phyloP scores from a whole-genome alignment of 129 eudicot species.

The Mikania micrantha region DNA sequence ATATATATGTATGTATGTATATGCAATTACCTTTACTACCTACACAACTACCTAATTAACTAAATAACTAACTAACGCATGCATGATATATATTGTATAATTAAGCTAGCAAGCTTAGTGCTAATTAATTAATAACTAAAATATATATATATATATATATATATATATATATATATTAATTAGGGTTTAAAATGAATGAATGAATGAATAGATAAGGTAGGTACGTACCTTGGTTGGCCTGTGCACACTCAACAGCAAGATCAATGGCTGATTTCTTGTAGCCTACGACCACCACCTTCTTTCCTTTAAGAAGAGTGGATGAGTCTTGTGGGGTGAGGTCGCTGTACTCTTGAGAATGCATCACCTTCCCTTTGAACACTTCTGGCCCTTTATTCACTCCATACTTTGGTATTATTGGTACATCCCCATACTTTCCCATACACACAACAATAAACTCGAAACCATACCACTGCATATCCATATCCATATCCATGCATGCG shows the following conservation, averaged over 20 bases:
- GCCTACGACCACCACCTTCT: conserved; percentile 85
- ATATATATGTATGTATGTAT: no score
- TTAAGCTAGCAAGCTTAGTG: no score
- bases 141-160: no score
- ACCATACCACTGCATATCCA: conserved; percentile 56
- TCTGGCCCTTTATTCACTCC: conserved; percentile 79
- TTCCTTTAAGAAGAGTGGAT: conserved; percentile 46
- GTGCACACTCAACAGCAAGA: conserved; percentile 89
- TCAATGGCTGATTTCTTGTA: conserved; percentile 97
- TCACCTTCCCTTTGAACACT: conserved; percentile 65
- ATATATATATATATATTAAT: no score
- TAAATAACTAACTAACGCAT: no score
- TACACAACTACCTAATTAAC: no score
- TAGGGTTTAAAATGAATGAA: no score
- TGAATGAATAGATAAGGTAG: no score
- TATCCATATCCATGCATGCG: no score
- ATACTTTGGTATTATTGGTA: conserved; percentile 61
- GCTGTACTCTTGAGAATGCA: conserved; percentile 85
- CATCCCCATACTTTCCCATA: conserved; percentile 88
- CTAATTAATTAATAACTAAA: no score
- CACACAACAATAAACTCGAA: conserved; percentile 87
- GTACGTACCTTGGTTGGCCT: conserved; percentile 76
- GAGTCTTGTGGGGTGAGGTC: conserved; percentile 50
- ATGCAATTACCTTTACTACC: no score
- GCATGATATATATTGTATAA: no score